Base-by-base conservation (phyloP, 2,329 filamentous ascomycete species). In the Fusarium guadeloupense region DNA sequence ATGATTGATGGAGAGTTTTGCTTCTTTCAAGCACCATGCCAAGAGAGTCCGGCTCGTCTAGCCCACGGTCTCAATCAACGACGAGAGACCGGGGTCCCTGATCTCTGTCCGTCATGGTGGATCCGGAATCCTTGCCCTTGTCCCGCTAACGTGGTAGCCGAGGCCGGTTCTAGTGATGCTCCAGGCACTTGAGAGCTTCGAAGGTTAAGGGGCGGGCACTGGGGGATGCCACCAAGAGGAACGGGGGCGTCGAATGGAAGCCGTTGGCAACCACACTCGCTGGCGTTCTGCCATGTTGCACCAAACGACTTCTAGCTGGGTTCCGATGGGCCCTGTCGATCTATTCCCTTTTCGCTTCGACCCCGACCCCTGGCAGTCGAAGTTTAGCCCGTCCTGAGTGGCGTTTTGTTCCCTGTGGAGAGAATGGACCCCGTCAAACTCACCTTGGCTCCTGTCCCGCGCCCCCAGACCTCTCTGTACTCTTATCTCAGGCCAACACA, bases 1-100 rank as follows among this genome's bases (percentile, higher is more conserved):
- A 44, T 65, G 61, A 64, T 64, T 64, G 61, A 64, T 62, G 61
- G 61, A 57, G 65, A 59, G 64, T 59, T 54, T 62, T 46, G 20
- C 37, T 40, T 21, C 52, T 43, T 53, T 34, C 30, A 23, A 43
- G 33, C 50, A 46, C 49, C 43, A 30, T 43, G 63, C 57, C 58
- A 67, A 69, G 67, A 48, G 28, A 34, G 39, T 38, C 54, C 50
- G 53, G 62, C 40, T 50, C 43, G 56, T 44, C 65, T 59, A 43
- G 37, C 13, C 46, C 48, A 52, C 43, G 26, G 48, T 34, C 34
- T 40, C 52, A 33, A 34, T 40, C 34, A 43, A 51, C 34, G 47
- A 49, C 51, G 38, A 59, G 42, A 39, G 49, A 31, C 47, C 40
- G 46, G 59, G 54, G 53, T 41, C 53, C 54, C 39, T 66, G 60